Conservation (phyloP, 2,329 filamentous ascomycete genomes). For the Teratosphaeria epicoccoides region DNA sequence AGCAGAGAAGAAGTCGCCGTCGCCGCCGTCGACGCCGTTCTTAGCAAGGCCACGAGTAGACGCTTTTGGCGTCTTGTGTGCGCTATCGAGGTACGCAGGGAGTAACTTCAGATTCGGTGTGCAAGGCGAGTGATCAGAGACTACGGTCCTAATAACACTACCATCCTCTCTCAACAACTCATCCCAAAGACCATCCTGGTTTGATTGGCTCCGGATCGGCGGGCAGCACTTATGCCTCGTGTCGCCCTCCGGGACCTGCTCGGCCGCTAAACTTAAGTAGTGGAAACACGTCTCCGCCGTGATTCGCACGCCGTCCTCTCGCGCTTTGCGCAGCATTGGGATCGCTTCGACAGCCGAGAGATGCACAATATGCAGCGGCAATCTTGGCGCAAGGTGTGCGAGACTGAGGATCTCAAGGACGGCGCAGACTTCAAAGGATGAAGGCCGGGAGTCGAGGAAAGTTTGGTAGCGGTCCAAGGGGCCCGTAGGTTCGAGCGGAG, state of each 20-base stretch:
- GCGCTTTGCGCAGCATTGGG: constrained; percentile 64
- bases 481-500: constrained; percentile 60
- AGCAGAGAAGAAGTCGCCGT: constrained; percentile 85
- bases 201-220: constrained; percentile 69
- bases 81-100: constrained; percentile 54
- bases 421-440: constrained; percentile 82
- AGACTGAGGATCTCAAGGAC: constrained; percentile 77
- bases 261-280: constrained; percentile 75
- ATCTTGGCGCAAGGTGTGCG: constrained; percentile 64
- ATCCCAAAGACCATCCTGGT: constrained; percentile 78
- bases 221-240: constrained; percentile 93
- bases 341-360: constrained; percentile 83
- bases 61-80: constrained; percentile 20
- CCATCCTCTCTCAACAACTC: constrained; percentile 56
- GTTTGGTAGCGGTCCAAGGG: constrained; percentile 71
- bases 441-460: constrained; percentile 82
- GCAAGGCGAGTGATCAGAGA: constrained; percentile 93
- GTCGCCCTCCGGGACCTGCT: constrained; percentile 73
- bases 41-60: constrained; percentile 20
- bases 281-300: constrained; percentile 95
- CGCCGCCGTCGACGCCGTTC: constrained; percentile 15
- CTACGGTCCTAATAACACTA: constrained; percentile 80
- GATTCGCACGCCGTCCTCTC: constrained; percentile 65
- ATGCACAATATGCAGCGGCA: constrained; percentile 89
- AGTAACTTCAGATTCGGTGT: constrained; percentile 89